These are phyloP conservation scores for Kluyveromyces nonfermentans DNA, from an alignment of 805 yeast species.

Conservation along the genomic window DNA sequence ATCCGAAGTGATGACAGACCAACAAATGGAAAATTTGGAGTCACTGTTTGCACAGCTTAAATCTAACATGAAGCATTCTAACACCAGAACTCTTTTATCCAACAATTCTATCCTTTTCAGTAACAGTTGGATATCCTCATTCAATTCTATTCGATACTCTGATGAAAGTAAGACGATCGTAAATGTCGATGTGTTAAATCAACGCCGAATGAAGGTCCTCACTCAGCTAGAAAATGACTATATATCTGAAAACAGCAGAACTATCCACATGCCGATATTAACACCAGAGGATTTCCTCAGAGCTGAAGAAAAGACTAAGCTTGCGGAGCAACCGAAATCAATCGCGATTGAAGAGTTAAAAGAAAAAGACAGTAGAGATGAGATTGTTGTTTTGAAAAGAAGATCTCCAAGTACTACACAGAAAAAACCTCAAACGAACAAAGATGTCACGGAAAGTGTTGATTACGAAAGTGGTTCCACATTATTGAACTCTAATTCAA, in stretches of 20 bases:
- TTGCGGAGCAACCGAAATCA: slow-evolving; percentile 2
- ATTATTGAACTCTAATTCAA: slow-evolving; percentile 26
- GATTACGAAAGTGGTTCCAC: slow-evolving; percentile 40
- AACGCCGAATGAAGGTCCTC: background rate
- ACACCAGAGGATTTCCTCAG: background rate
- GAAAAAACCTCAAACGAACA: slow-evolving; percentile 4
- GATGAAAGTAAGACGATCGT: background rate
- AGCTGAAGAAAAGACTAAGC: background rate
- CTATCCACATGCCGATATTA: background rate
- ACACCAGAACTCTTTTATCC: background rate
- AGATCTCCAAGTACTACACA: slow-evolving; percentile 2
- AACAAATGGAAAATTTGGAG: slow-evolving; percentile 14
- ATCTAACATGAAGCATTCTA: background rate
- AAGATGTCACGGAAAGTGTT: slow-evolving; percentile 22
- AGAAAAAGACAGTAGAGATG: slow-evolving; percentile 25
- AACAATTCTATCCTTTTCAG: background rate
- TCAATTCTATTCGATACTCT: background rate
- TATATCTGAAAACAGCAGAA: background rate
- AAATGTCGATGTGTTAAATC: background rate
- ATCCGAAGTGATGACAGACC: slow-evolving; percentile 8
- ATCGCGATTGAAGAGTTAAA: slow-evolving; percentile 2
- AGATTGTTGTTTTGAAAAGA: slow-evolving; percentile 34
- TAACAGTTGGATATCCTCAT: background rate
- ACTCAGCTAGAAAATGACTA: slow-evolving; percentile 1
- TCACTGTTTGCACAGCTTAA: slow-evolving; percentile 8